Evolutionary conservation across 768 basidiomycete species (phyloP).

Genomic region (Paxillus involutus): DNA sequence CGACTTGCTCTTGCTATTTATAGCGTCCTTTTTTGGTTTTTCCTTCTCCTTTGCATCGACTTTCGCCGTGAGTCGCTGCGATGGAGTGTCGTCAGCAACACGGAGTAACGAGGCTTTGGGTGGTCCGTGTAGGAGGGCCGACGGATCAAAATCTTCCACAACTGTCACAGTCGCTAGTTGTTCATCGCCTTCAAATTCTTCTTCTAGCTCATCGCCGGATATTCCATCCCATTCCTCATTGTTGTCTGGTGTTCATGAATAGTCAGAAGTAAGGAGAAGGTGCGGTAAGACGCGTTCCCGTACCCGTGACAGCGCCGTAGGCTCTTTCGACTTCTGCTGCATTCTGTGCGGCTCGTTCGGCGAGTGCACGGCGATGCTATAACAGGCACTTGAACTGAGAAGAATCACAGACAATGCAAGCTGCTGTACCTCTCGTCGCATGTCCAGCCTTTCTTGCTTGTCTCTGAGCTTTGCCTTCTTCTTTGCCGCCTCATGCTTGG

Average conservation of each 20-base stretch:
- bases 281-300: slow-evolving; percentile 9
- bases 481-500: slow-evolving; percentile 75
- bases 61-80: background rate
- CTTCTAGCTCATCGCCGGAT: slow-evolving; percentile 42
- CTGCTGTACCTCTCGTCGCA: slow-evolving; percentile 70
- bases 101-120: slow-evolving; percentile 9
- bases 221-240: slow-evolving; percentile 52
- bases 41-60: slow-evolving; percentile 17
- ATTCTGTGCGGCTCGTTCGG: slow-evolving; percentile 77
- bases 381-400: slow-evolving; percentile 14
- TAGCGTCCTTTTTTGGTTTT: slow-evolving; percentile 6
- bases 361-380: slow-evolving; percentile 76
- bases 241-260: slow-evolving; percentile 17
- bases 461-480: slow-evolving; percentile 74
- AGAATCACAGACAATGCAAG: slow-evolving; percentile 4
- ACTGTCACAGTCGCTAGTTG: slow-evolving; percentile 87
- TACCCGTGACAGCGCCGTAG: slow-evolving; percentile 54
- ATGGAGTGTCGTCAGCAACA: background rate
- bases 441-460: slow-evolving; percentile 70
- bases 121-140: slow-evolving; percentile 52
- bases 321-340: slow-evolving; percentile 76
- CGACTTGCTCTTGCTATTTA: slow-evolving; percentile 24
- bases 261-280: slow-evolving; percentile 7
- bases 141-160: slow-evolving; percentile 87
- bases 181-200: slow-evolving; percentile 83